These are phyloP conservation scores for Parasarocladium wereldwijsianum DNA, from an alignment of 2,329 filamentous ascomycete genomes.

Conservation along the genomic window DNA sequence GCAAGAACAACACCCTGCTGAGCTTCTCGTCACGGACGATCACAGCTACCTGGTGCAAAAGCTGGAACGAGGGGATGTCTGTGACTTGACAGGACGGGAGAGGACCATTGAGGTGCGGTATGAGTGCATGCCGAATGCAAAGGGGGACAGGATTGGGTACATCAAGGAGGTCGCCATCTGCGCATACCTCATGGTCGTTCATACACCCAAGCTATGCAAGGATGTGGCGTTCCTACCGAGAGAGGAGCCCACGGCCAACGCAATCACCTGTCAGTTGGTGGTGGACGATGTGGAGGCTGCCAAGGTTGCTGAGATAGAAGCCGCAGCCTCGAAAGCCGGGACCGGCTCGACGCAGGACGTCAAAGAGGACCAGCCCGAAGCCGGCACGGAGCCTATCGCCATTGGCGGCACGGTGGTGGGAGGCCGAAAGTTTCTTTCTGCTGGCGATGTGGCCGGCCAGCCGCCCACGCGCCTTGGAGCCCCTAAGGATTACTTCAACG, in stretches of 20 bases:
- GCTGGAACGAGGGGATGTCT: conserved; percentile 64
- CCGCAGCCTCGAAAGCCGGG: not conserved
- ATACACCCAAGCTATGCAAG: conserved; percentile 76
- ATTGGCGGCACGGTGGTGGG: conserved; percentile 41
- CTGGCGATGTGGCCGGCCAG: conserved; percentile 30
- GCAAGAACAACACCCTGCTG: conserved; percentile 32
- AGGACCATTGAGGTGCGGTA: conserved; percentile 75
- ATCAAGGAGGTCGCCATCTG: conserved; percentile 90
- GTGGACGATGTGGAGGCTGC: conserved; percentile 20
- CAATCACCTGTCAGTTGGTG: conserved; percentile 63
- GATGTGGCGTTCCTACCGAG: conserved; percentile 79
- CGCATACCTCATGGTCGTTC: conserved; percentile 83
- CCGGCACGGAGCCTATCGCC: conserved; percentile 19
- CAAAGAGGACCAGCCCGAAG: conserved; percentile 14
- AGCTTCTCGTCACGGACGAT: conserved; percentile 69
- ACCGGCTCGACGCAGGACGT: conserved; percentile 6
- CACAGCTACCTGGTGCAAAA: conserved; percentile 76
- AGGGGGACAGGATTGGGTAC: conserved; percentile 66
- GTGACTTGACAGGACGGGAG: conserved; percentile 70
- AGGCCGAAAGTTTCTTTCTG: conserved; percentile 31
- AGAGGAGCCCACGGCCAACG: conserved; percentile 59
- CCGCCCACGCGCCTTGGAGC: conserved; percentile 28
- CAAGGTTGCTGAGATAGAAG: conserved; percentile 2
- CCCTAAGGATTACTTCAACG: conserved; percentile 26
- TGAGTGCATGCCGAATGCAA: conserved; percentile 61